These are phyloP conservation scores for Acacia pycnantha DNA, from an alignment of 331 rosid species.

Conservation along the genomic window DNA sequence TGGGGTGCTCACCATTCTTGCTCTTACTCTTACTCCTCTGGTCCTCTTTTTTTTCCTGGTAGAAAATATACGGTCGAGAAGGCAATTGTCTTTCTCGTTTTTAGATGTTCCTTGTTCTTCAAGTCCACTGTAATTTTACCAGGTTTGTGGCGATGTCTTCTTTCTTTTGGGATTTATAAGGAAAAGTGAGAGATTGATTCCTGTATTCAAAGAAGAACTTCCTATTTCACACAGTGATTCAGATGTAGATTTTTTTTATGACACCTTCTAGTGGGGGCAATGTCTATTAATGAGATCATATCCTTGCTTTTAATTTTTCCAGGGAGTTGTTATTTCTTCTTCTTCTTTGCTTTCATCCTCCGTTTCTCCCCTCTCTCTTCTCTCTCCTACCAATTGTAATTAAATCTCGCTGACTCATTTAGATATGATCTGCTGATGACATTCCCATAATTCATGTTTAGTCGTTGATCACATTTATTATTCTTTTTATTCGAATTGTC, in stretches of 20 bases:
- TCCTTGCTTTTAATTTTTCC: neutral
- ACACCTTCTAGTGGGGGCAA: neutral
- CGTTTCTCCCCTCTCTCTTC: neutral
- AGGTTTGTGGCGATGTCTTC: neutral
- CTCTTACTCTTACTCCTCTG: neutral
- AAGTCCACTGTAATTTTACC: neutral
- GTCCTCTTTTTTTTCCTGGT: neutral
- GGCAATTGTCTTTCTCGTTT: constrained; percentile 10
- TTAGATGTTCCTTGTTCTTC: neutral
- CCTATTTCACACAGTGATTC: neutral
- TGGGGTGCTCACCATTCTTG: constrained; percentile 5
- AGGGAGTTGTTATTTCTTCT: too few relatives aligned
- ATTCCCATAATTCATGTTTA: neutral
- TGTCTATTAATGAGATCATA: neutral
- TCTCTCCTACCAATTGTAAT: neutral
- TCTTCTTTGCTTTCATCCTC: neutral
- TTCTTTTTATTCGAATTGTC: neutral
- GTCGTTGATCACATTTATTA: neutral
- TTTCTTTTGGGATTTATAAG: neutral
- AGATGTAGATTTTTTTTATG: neutral
- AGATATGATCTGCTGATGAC: neutral
- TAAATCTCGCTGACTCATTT: neutral
- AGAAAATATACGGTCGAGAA: neutral
- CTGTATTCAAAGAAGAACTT: neutral
- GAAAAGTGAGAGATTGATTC: neutral